phyloP scores from a whole-genome alignment of 2,329 filamentous ascomycete species.

The Aspergillus sp. region DNA sequence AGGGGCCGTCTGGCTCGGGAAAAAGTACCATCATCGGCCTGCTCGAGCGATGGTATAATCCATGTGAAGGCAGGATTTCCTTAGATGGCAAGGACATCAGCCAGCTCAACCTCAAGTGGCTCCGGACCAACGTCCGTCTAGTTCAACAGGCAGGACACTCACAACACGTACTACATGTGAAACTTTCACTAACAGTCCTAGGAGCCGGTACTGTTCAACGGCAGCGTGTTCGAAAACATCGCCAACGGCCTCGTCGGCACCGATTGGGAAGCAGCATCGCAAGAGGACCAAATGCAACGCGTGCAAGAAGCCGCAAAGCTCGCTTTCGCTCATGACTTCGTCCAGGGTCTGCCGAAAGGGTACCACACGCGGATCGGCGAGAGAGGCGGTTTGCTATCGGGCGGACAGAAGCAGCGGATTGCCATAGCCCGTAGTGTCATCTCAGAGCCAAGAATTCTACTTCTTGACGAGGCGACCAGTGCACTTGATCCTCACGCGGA shows the following conservation, averaged over 20 bases:
- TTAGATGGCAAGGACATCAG: conserved; percentile 82
- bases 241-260: conserved; percentile 88
- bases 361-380: conserved; percentile 97
- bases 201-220: conserved; percentile 86
- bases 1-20: conserved; percentile 84
- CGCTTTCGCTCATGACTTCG: conserved; percentile 93
- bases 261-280: conserved; percentile 64
- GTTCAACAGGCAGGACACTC: conserved; percentile 65
- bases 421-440: conserved; percentile 90
- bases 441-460: conserved; percentile 83
- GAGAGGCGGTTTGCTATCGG: conserved; percentile 85
- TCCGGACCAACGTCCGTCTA: conserved; percentile 86
- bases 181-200: too few relatives aligned
- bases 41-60: conserved; percentile 91
- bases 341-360: conserved; percentile 75
- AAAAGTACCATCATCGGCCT: conserved; percentile 94
- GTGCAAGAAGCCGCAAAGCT: conserved; percentile 81
- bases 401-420: conserved; percentile 95
- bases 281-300: conserved; percentile 69
- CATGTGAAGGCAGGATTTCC: conserved; percentile 75
- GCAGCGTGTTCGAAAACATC: conserved; percentile 87
- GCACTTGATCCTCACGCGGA: conserved; percentile 94
- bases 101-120: conserved; percentile 81
- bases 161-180: too few relatives aligned
- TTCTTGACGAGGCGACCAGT: conserved; percentile 93